These are phyloP conservation scores for Candida parachauliodes DNA, from an alignment of 805 yeast species.

Conservation along the genomic window DNA sequence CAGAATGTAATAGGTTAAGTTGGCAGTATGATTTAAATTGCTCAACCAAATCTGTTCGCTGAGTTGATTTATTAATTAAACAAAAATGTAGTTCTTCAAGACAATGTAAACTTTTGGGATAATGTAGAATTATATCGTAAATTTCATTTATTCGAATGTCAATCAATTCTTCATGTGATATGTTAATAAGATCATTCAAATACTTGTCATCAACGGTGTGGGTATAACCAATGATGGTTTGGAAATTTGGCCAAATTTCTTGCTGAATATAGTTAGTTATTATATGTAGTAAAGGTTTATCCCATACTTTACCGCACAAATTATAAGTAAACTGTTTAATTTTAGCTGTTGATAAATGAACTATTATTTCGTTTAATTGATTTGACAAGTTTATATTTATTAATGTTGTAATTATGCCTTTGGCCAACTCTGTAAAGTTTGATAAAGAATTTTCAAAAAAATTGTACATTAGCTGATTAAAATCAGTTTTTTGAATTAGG, in stretches of 20 bases:
- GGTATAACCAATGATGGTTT: slow-evolving; percentile 9
- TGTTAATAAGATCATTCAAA: slow-evolving; percentile 27
- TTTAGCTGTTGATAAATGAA: slow-evolving; percentile 33
- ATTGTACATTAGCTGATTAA: slow-evolving; percentile 6
- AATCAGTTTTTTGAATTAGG: neutral
- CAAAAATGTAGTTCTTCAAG: slow-evolving; percentile 57
- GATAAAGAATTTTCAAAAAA: slow-evolving; percentile 11
- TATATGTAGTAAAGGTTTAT: slow-evolving; percentile 26
- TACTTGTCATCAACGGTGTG: slow-evolving; percentile 9
- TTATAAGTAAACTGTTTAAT: slow-evolving; percentile 28
- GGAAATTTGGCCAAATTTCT: slow-evolving; percentile 36
- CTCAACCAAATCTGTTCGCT: slow-evolving; percentile 50
- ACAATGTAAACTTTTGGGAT: slow-evolving; percentile 51
- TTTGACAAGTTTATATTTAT: slow-evolving; percentile 18
- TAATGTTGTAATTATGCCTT: slow-evolving; percentile 17
- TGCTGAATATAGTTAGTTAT: slow-evolving; percentile 36
- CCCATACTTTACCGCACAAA: slow-evolving; percentile 36
- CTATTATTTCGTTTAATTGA: slow-evolving; percentile 25
- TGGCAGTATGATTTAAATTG: slow-evolving; percentile 46
- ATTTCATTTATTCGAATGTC: slow-evolving; percentile 56
- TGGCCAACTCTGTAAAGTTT: slow-evolving; percentile 10
- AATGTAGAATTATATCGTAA: slow-evolving; percentile 52
- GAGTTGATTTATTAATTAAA: slow-evolving; percentile 37
- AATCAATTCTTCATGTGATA: slow-evolving; percentile 37
- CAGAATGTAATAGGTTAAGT: slow-evolving; percentile 64